A percentile compares a stretch with the other conserved stretches of the same genome.
These are phyloP conservation scores for Albatrellus ellisii DNA, from an alignment of 768 basidiomycete species.

Conservation along the genomic window DNA sequence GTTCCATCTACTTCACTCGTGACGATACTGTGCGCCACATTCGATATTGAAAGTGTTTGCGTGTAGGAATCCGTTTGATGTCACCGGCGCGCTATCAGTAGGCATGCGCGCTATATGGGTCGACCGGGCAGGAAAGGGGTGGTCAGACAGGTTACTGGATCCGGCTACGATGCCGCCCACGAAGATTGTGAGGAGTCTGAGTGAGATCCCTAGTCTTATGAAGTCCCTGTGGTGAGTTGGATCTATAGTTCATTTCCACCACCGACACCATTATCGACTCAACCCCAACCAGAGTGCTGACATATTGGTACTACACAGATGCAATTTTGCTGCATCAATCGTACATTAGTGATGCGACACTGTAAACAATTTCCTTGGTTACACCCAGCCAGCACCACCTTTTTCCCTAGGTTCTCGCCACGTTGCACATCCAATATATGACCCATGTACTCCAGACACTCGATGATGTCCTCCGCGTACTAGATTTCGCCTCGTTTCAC, in stretches of 20 bases:
- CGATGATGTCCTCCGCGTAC: too few relatives aligned
- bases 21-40: not conserved
- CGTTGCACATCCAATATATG: too few relatives aligned
- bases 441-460: too few relatives aligned
- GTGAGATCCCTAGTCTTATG: conserved; percentile 10
- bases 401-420: too few relatives aligned
- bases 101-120: conserved; percentile 20
- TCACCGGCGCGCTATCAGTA: conserved; percentile 16
- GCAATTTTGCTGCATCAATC: not conserved
- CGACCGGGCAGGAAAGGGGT: conserved; percentile 16
- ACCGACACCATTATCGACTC: not conserved
- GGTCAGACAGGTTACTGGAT: conserved; percentile 14
- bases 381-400: too few relatives aligned
- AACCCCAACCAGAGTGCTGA: not conserved
- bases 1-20: not conserved
- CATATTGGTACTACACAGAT: not conserved
- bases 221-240: not conserved
- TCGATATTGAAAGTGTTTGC: not conserved
- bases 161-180: conserved; percentile 5
- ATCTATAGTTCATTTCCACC: not conserved
- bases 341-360: not conserved
- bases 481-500: too few relatives aligned
- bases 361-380: too few relatives aligned
- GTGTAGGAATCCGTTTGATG: conserved; percentile 21
- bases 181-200: conserved; percentile 11